Conservation (phyloP, 352 stramenopile species). For the Phytopythium ostracodes region DNA sequence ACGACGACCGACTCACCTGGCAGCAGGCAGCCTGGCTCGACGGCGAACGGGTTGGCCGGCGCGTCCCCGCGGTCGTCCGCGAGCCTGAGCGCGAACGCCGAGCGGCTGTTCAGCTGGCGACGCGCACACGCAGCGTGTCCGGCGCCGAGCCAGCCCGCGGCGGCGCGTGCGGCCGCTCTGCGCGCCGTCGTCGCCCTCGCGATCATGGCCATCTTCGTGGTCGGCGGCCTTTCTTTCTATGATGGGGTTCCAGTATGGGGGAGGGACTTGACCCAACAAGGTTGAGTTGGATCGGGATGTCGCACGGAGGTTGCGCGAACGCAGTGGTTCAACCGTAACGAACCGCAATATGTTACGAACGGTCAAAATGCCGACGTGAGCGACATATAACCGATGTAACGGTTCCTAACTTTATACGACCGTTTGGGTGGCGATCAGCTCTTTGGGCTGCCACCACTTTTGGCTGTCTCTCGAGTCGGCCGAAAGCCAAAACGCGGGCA, state of each 20-base stretch:
- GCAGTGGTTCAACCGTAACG: background rate
- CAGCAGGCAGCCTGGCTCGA: constrained; percentile 40
- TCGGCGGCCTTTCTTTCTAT: background rate
- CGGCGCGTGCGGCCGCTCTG: background rate
- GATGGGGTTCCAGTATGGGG: background rate
- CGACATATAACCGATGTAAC: background rate
- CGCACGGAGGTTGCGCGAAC: constrained; percentile 9
- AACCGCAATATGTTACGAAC: background rate
- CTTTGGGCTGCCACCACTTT: background rate
- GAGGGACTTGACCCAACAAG: too few species aligned
- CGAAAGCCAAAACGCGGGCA: background rate
- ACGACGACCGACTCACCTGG: constrained; percentile 24
- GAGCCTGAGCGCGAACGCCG: constrained; percentile 31
- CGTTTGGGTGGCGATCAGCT: constrained; percentile 9
- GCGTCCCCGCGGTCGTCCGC: constrained; percentile 4
- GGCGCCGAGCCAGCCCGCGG: background rate
- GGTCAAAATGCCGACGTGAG: background rate
- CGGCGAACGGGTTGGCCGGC: constrained; percentile 45
- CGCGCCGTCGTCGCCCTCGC: background rate
- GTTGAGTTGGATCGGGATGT: constrained; percentile 5
- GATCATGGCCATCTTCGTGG: background rate
- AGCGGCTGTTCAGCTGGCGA: constrained; percentile 1
- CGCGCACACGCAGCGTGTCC: background rate
- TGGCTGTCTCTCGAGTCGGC: background rate
- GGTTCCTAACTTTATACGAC: constrained; percentile 7